phyloP scores from a whole-genome alignment of 805 yeast species.

The Maudiozyma turicensis region DNA sequence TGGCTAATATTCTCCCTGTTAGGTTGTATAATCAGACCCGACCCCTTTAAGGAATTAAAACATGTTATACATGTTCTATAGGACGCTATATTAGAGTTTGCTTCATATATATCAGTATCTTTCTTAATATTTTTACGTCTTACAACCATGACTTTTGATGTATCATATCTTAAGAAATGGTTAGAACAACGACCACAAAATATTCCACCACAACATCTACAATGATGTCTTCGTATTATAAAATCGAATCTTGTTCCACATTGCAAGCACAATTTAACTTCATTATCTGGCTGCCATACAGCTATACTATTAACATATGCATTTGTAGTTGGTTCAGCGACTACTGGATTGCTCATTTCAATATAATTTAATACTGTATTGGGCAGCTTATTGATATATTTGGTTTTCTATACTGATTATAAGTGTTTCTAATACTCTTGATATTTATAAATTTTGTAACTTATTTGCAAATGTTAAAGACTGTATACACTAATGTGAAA shows the following conservation, averaged over 20 bases:
- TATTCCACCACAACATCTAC: slow-evolving; percentile 59
- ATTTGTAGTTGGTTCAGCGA: neutral
- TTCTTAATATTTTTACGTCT: slow-evolving; percentile 5
- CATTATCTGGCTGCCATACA: slow-evolving; percentile 26
- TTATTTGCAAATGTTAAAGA: too few relatives aligned
- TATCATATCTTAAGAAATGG: slow-evolving; percentile 22
- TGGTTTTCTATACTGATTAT: too few relatives aligned
- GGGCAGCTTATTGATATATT: too few relatives aligned
- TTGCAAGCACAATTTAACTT: slow-evolving; percentile 33
- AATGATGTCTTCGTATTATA: slow-evolving; percentile 55
- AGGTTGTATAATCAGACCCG: neutral
- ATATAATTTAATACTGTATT: too few relatives aligned
- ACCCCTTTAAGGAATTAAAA: slow-evolving; percentile 21
- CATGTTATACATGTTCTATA: slow-evolving; percentile 54
- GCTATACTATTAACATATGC: slow-evolving; percentile 13
- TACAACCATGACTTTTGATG: slow-evolving; percentile 19
- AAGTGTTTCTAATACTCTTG: too few relatives aligned
- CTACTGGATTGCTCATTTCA: neutral
- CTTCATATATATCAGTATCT: neutral
- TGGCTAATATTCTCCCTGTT: neutral
- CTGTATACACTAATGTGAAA: too few relatives aligned
- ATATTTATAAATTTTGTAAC: too few relatives aligned
- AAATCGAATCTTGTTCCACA: slow-evolving; percentile 40
- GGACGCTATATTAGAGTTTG: neutral
- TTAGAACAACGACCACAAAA: slow-evolving; percentile 38